Evolutionary conservation across 192 early-diverging fungal genomes (phyloP).

Genomic region (Phycomyces blakesleeanus): DNA sequence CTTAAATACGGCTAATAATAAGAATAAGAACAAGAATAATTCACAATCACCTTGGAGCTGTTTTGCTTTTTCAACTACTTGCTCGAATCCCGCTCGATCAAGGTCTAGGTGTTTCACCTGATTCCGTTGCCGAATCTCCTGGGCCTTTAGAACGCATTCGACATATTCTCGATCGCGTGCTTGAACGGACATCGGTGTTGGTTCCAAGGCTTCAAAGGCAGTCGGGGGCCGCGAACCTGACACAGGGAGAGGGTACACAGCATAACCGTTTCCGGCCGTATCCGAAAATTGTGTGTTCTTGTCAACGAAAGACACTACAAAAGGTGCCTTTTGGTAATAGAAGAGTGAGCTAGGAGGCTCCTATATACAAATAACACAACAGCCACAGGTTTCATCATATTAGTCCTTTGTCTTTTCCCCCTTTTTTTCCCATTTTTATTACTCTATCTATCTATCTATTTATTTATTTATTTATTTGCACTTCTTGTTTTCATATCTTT

Average conservation of each 20-base stretch:
- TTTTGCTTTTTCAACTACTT: too few relatives aligned
- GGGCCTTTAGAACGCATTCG: neutral
- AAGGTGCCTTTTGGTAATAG: neutral
- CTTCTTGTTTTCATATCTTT: too few relatives aligned
- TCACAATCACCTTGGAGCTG: too few relatives aligned
- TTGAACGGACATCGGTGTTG: neutral
- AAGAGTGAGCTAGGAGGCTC: slow-evolving; percentile 11
- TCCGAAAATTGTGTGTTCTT: neutral
- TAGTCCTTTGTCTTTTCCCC: neutral
- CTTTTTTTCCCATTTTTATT: too few relatives aligned
- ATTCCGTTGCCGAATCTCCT: neutral
- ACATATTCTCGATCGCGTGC: neutral
- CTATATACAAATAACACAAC: neutral
- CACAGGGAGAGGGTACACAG: slow-evolving; percentile 2
- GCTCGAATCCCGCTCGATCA: too few relatives aligned
- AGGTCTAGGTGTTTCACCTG: too few relatives aligned
- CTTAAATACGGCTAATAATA: too few relatives aligned
- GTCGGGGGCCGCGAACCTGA: neutral
- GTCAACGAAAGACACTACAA: slow-evolving; percentile 2
- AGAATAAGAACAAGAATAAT: too few relatives aligned
- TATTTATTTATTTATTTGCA: too few relatives aligned
- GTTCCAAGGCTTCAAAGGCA: neutral
- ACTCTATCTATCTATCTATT: too few relatives aligned
- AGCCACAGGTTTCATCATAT: neutral
- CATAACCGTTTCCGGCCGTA: neutral